Evolutionary conservation across 768 basidiomycete genomes (phyloP).

Genomic region (Psilocybe subaeruginosa): DNA sequence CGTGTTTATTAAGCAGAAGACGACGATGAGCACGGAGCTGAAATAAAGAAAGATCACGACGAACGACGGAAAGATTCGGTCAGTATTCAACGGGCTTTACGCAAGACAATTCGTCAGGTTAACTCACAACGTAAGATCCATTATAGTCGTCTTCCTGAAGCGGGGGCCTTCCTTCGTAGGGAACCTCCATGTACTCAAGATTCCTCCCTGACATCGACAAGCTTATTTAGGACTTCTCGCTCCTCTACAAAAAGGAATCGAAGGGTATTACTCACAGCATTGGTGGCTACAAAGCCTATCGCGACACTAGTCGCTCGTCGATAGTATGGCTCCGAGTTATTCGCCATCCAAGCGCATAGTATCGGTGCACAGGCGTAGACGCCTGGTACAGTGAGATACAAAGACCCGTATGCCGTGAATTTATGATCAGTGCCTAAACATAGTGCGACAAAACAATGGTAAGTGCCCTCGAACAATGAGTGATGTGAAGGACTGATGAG

Average conservation of each 20-base stretch:
- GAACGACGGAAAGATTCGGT: too few relatives aligned
- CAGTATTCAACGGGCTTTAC: background rate
- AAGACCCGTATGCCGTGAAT: slow-evolving; percentile 32
- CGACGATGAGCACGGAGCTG: slow-evolving; percentile 30
- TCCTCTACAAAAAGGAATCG: background rate
- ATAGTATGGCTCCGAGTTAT: slow-evolving; percentile 40
- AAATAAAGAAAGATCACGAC: background rate
- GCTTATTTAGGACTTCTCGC: background rate
- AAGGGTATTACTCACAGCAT: slow-evolving; percentile 27
- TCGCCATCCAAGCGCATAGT: slow-evolving; percentile 37
- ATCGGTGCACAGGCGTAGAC: slow-evolving; percentile 33
- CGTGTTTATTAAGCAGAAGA: slow-evolving; percentile 28
- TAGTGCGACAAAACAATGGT: background rate
- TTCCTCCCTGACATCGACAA: slow-evolving; percentile 32
- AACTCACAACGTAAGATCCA: slow-evolving; percentile 38
- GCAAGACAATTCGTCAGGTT: background rate
- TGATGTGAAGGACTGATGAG: too few relatives aligned
- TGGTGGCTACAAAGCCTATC: slow-evolving; percentile 36
- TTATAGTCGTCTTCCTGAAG: slow-evolving; percentile 38
- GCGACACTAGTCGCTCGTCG: slow-evolving; percentile 39
- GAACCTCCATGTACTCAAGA: slow-evolving; percentile 42
- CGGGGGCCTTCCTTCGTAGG: slow-evolving; percentile 40
- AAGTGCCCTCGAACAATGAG: too few relatives aligned
- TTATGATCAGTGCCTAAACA: slow-evolving; percentile 25
- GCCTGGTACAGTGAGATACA: slow-evolving; percentile 38